Evolutionary conservation across 2,329 filamentous ascomycete species (phyloP), one percentile per base, ranked within the genome.

Genomic region (Diplodia mutila): DNA sequence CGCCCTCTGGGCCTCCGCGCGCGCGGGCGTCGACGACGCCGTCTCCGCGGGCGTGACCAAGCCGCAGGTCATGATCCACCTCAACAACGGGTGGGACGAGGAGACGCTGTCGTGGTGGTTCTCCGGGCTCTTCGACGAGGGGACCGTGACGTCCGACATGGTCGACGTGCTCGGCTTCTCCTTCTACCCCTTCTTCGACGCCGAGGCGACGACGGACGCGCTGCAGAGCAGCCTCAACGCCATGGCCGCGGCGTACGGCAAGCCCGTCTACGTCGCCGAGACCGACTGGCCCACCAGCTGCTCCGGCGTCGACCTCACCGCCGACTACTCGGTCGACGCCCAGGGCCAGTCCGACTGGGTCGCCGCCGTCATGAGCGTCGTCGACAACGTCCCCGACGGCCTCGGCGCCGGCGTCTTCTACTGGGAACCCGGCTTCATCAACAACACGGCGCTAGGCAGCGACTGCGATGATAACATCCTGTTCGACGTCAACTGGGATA

Each of bases 31-130:
- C 73, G 90, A 88, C 72, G 87, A 90, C 72, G 89, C 87, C 4
- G 80, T 77, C 3, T 79, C 90, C 29, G 76, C 76, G 49, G 66
- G 66, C 37, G 57, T 29, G 18, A 81, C 84, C 0, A 83, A 85
- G 69, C 88, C 90, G 1, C 86, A 89, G 74, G 91, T 92, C 76
- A 88, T 92, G 87, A 86, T 92, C 49, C 90, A 92, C 73, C 83
- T 92, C 3, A 89, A 92, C 76, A 90, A 91, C 73, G 90, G 90
- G n/a, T 93, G 89, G 88, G 84, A 90, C 70, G 91, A 86, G 87
- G 81, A 78, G 3, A 85, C 85, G 2, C 89, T 92, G 74, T 79
- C 89, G 69, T 89, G 84, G 80, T 91, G 86, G 77, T 67, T 67
- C 66, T 7, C 49, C n/a, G 49, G 59, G 5, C 39, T 67, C 6